Evolutionary conservation across 176 grass and related monocot genomes (phyloP).

Genomic region (Carex parvula): DNA sequence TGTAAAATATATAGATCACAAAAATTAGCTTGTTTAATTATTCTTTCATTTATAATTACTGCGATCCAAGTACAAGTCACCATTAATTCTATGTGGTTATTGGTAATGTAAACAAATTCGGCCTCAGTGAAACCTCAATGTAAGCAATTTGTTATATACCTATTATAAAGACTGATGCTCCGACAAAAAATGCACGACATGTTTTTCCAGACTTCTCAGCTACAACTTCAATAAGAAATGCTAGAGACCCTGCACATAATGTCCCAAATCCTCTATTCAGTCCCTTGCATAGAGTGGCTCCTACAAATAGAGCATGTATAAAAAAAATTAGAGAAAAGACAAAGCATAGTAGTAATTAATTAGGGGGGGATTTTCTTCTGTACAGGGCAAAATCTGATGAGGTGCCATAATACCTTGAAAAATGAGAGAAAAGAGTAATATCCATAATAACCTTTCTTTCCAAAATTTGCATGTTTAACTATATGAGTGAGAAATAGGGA

Average conservation of each 20-base stretch:
- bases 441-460: background rate
- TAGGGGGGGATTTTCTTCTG: background rate
- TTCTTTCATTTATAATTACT: background rate
- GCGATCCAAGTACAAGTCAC: background rate
- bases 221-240: constrained; percentile 80
- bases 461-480: background rate
- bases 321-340: background rate
- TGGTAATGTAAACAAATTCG: background rate
- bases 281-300: constrained; percentile 91
- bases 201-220: constrained; percentile 51
- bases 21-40: background rate
- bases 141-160: constrained; percentile 37
- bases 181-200: constrained; percentile 57
- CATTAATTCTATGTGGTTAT: background rate
- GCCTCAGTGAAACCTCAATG: background rate
- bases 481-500: background rate
- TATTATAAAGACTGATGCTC: constrained; percentile 67
- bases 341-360: background rate
- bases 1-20: constrained; percentile 19
- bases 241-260: constrained; percentile 60
- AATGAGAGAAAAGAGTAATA: background rate
- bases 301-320: constrained; percentile 25
- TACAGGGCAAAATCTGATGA: background rate
- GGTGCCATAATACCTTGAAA: background rate
- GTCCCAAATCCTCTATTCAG: constrained; percentile 94